These are phyloP conservation scores for Xylariaceae sp. DNA, from an alignment of 2,329 filamentous ascomycete genomes.

Conservation along the genomic window DNA sequence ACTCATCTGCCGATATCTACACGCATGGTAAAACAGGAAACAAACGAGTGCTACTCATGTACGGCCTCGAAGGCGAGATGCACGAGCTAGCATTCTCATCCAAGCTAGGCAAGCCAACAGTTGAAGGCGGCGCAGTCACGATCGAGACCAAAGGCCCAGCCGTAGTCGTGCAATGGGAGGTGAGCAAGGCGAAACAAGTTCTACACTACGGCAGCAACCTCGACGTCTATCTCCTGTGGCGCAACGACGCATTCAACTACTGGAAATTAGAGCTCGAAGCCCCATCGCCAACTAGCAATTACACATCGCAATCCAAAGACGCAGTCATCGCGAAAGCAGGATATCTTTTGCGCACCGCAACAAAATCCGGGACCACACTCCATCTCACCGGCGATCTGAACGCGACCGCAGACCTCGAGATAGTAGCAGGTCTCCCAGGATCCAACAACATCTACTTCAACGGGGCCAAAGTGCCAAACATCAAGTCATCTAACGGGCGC, in stretches of 20 bases:
- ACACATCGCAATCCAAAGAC: slow-evolving; percentile 23
- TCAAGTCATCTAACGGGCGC: slow-evolving; percentile 36
- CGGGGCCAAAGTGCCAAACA: slow-evolving; percentile 39
- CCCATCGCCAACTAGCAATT: slow-evolving; percentile 33
- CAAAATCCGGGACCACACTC: slow-evolving; percentile 54
- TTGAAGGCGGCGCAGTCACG: slow-evolving; percentile 11
- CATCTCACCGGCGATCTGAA: slow-evolving; percentile 71
- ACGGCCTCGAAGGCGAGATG: slow-evolving; percentile 58
- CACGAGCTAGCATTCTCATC: slow-evolving; percentile 59
- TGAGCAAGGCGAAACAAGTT: slow-evolving; percentile 50
- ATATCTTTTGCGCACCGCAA: slow-evolving; percentile 62
- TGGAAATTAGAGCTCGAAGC: slow-evolving; percentile 60
- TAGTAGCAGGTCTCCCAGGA: slow-evolving; percentile 59
- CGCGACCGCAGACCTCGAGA: slow-evolving; percentile 62
- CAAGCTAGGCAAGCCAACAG: slow-evolving; percentile 7
- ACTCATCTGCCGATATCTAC: slow-evolving; percentile 68
- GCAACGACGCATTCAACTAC: slow-evolving; percentile 66
- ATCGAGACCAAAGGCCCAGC: slow-evolving; percentile 5
- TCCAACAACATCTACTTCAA: slow-evolving; percentile 56
- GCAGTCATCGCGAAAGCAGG: slow-evolving; percentile 61
- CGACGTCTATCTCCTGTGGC: slow-evolving; percentile 56
- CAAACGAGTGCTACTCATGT: slow-evolving; percentile 50
- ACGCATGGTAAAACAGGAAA: slow-evolving; percentile 46
- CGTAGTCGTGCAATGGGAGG: slow-evolving; percentile 44
- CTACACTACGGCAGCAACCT: slow-evolving; percentile 48